phyloP scores from a whole-genome alignment of 2,329 filamentous ascomycete genomes.

The Fusarium tjaetaba region DNA sequence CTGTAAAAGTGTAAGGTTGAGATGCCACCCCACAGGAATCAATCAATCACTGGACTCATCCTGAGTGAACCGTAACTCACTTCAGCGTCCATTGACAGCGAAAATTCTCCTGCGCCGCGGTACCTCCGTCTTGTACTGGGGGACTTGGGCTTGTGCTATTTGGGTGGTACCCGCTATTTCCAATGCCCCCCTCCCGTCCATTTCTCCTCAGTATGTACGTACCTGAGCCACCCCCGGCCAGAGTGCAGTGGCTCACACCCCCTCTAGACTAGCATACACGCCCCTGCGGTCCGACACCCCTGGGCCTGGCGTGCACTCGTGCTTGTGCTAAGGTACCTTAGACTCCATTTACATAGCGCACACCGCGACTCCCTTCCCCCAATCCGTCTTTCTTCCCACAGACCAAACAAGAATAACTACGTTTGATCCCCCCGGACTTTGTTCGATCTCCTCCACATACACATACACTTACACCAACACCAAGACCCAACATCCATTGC shows the following conservation, averaged over 20 bases:
- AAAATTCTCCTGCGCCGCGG: conserved; percentile 38
- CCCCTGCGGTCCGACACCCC: conserved; percentile 26
- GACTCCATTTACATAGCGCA: conserved; percentile 40
- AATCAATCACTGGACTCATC: conserved; percentile 12
- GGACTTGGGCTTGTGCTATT: conserved; percentile 34
- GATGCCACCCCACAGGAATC: conserved; percentile 29
- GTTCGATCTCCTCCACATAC: conserved; percentile 38
- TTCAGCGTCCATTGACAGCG: conserved; percentile 1
- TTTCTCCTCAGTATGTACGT: conserved; percentile 8
- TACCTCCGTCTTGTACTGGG: conserved; percentile 41
- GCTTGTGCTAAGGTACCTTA: conserved; percentile 21
- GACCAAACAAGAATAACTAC: conserved; percentile 45
- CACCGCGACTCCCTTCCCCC: conserved; percentile 45
- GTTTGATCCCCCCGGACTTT: conserved; percentile 42
- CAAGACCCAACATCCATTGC: conserved; percentile 20
- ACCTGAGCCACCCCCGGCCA: conserved; percentile 9
- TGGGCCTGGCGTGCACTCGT: conserved; percentile 31
- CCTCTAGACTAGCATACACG: neutral
- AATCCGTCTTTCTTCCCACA: conserved; percentile 42
- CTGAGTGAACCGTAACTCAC: neutral
- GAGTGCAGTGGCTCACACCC: conserved; percentile 1
- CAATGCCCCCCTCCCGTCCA: neutral
- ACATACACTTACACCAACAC: conserved; percentile 36
- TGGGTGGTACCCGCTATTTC: conserved; percentile 16
- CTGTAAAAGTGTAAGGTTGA: neutral